Evolutionary conservation across 805 yeast species (phyloP).

Genomic region (Saccharomycopsis schoenii): DNA sequence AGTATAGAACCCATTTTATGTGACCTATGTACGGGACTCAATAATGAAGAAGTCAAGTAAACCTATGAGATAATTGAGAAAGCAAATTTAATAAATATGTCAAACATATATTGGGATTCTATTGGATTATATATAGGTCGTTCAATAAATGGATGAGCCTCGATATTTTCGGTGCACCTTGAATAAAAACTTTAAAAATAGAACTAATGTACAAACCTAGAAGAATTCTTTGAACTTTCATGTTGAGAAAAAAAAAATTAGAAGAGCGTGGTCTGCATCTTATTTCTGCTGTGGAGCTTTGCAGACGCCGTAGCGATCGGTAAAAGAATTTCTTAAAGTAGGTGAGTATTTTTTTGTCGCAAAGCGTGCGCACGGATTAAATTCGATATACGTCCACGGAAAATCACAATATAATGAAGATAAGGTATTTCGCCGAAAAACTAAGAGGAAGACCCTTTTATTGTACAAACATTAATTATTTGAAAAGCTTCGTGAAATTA

Average conservation of each 20-base stretch:
- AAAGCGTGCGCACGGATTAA: background rate
- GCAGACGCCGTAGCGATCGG: background rate
- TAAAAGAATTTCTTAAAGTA: background rate
- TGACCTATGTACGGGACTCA: background rate
- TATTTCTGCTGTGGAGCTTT: background rate
- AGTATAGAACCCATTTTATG: background rate
- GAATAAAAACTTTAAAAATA: background rate
- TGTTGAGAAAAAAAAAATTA: background rate
- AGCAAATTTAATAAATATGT: no score
- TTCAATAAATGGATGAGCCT: background rate
- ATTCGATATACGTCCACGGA: background rate
- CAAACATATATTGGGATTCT: no score
- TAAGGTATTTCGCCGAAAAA: background rate
- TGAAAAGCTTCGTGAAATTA: background rate
- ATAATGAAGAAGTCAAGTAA: no score
- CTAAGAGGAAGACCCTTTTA: background rate
- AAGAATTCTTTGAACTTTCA: background rate
- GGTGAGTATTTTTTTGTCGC: background rate
- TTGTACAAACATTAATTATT: background rate
- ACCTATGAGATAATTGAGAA: no score
- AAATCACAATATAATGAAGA: background rate
- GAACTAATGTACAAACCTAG: background rate
- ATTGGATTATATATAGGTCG: no score
- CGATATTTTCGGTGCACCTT: background rate
- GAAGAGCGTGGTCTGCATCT: background rate